Percentiles rank a stretch among this genome's conserved stretches.
These are phyloP conservation scores for Zygosaccharomyces pseudorouxii DNA, from an alignment of 805 yeast genomes.

Conservation along the genomic window DNA sequence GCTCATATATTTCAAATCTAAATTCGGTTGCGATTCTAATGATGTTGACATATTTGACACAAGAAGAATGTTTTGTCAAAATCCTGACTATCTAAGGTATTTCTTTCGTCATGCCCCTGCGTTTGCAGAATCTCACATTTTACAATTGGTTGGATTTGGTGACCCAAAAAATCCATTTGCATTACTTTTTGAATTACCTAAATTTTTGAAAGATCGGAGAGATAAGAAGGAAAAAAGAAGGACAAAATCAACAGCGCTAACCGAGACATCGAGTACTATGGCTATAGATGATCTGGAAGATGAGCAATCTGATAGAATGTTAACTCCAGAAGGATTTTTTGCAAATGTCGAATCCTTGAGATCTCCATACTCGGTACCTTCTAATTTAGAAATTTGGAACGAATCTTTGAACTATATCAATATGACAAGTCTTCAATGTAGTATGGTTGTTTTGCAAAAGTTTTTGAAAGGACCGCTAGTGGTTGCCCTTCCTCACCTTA, in stretches of 20 bases:
- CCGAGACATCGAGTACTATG: conserved; percentile 14
- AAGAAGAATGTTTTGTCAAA: conserved; percentile 38
- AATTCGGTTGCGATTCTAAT: conserved; percentile 58
- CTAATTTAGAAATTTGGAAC: conserved; percentile 44
- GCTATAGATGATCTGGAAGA: conserved; percentile 12
- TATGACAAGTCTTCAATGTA: conserved; percentile 59
- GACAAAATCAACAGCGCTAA: conserved; percentile 16
- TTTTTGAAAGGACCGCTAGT: conserved; percentile 64
- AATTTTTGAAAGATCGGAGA: conserved; percentile 63
- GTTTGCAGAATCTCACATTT: conserved; percentile 71
- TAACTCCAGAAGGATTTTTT: conserved; percentile 18
- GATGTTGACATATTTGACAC: conserved; percentile 58
- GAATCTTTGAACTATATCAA: conserved; percentile 51
- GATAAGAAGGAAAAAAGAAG: conserved; percentile 64
- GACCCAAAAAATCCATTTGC: conserved; percentile 74
- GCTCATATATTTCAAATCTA: conserved; percentile 58
- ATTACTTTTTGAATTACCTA: conserved; percentile 64
- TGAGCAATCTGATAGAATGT: background rate
- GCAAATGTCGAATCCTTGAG: conserved; percentile 29
- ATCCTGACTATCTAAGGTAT: conserved; percentile 44
- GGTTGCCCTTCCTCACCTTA: conserved; percentile 65
- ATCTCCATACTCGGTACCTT: conserved; percentile 24
- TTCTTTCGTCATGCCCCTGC: conserved; percentile 75
- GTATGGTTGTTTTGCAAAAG: conserved; percentile 62
- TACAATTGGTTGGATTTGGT: conserved; percentile 74